Evolutionary conservation across 1,284 basidiomycete species (phyloP).

Genomic region (Leccinum griseonigrum): DNA sequence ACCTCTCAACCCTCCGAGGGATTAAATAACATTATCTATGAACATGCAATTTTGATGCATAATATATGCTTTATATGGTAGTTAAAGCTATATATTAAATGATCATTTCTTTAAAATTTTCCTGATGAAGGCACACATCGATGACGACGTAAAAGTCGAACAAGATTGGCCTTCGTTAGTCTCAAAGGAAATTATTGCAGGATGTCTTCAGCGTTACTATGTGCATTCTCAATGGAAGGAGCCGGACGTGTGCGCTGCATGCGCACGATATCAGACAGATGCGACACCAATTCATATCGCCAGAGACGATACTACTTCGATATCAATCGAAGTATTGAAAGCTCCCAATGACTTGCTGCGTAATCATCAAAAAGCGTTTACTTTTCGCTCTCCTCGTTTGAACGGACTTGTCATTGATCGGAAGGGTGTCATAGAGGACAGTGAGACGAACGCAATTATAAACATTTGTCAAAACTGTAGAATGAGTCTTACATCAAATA

Average conservation of each 20-base stretch:
- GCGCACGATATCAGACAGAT: neutral
- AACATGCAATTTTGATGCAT: too few species aligned
- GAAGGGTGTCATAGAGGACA: neutral
- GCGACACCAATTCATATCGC: neutral
- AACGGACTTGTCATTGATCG: neutral
- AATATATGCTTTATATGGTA: too few species aligned
- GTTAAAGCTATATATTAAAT: too few species aligned
- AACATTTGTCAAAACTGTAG: neutral
- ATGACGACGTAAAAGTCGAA: neutral
- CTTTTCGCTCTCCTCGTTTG: neutral
- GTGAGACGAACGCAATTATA: neutral
- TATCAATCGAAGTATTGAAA: neutral
- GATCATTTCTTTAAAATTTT: too few species aligned
- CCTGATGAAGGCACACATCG: too few species aligned
- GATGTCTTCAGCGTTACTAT: too few species aligned
- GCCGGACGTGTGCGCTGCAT: neutral
- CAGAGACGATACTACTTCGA: neutral
- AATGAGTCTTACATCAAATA: neutral
- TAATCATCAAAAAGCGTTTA: too few species aligned
- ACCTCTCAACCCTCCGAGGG: too few species aligned
- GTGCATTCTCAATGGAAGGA: neutral
- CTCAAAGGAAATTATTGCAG: too few species aligned
- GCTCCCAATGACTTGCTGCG: too few species aligned
- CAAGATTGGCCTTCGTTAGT: neutral
- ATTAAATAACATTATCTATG: too few species aligned